phyloP scores from a whole-genome alignment of 148 eudicot genomes.

The Rhododendron vialii region DNA sequence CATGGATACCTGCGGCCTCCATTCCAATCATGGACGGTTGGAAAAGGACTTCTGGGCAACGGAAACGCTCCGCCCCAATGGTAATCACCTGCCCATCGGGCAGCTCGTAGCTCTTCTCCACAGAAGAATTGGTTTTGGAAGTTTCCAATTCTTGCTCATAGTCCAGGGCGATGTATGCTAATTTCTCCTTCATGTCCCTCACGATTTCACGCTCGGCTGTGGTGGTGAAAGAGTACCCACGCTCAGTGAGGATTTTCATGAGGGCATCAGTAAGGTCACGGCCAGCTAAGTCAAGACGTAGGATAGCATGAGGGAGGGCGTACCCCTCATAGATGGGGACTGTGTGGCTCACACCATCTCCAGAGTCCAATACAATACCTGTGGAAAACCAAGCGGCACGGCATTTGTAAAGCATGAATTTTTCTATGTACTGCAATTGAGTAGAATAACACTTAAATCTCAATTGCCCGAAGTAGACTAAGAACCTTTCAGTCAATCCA shows the following conservation, averaged over 20 bases:
- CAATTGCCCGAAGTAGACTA: neutral
- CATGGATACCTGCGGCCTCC: constrained; percentile 58
- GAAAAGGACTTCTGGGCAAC: constrained; percentile 71
- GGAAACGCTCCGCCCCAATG: constrained; percentile 61
- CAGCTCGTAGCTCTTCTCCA: constrained; percentile 61
- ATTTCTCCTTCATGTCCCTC: constrained; percentile 57
- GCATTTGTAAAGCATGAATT: neutral
- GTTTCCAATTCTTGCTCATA: constrained; percentile 57
- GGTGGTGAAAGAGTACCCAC: constrained; percentile 28
- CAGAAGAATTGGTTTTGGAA: constrained; percentile 55
- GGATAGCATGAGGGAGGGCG: constrained; percentile 14
- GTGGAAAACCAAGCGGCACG: neutral
- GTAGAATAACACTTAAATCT: neutral
- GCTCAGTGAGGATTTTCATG: constrained; percentile 10
- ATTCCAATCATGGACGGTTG: constrained; percentile 66
- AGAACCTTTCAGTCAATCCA: neutral
- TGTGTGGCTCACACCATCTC: neutral
- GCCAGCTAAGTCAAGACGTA: constrained; percentile 59
- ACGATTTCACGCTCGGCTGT: constrained; percentile 61
- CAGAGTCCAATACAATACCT: constrained; percentile 37
- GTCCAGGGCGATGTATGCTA: constrained; percentile 53
- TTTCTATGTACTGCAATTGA: neutral
- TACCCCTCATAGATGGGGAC: neutral
- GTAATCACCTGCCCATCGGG: constrained; percentile 28
- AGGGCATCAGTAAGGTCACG: constrained; percentile 57